Evolutionary conservation across 139 green algal genomes (phyloP).

Genomic region (Tetraselmis chui): DNA sequence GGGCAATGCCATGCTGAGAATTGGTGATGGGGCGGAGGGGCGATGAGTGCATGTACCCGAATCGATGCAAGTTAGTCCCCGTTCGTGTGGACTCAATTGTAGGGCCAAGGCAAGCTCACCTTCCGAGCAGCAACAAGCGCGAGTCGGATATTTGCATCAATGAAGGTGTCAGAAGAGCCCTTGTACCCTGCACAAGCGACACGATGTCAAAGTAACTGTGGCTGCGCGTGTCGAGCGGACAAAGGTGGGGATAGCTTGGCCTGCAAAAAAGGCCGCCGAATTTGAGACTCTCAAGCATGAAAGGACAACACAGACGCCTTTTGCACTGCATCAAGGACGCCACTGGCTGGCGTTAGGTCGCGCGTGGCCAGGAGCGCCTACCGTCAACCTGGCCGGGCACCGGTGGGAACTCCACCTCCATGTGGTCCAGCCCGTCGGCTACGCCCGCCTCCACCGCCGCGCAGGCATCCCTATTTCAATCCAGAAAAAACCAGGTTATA

Average conservation of each 20-base stretch:
- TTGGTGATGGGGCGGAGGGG: no score
- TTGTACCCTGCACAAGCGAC: constrained; percentile 66
- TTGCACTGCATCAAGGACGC: not conserved
- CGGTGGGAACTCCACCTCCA: constrained; percentile 89
- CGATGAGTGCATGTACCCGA: no score
- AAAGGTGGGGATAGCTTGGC: not conserved
- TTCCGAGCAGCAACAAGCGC: constrained; percentile 58
- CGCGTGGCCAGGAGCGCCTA: not conserved
- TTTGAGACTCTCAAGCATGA: not conserved
- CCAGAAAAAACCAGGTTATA: no score
- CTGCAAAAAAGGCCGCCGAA: not conserved
- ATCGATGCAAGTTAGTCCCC: no score
- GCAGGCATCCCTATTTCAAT: constrained; percentile 54
- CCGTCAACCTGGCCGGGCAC: constrained; percentile 30
- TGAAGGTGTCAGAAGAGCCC: constrained; percentile 75
- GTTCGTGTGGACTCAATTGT: no score
- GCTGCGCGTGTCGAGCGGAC: not conserved
- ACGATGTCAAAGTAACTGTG: not conserved
- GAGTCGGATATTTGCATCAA: constrained; percentile 85
- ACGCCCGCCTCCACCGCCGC: constrained; percentile 46
- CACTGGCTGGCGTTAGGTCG: not conserved
- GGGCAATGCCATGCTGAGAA: no score
- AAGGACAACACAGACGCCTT: constrained; percentile 5
- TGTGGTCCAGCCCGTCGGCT: constrained; percentile 45
- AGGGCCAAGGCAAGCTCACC: no score